Conservation (phyloP, 2,329 filamentous ascomycete species). For the Gyromitra esculenta region DNA sequence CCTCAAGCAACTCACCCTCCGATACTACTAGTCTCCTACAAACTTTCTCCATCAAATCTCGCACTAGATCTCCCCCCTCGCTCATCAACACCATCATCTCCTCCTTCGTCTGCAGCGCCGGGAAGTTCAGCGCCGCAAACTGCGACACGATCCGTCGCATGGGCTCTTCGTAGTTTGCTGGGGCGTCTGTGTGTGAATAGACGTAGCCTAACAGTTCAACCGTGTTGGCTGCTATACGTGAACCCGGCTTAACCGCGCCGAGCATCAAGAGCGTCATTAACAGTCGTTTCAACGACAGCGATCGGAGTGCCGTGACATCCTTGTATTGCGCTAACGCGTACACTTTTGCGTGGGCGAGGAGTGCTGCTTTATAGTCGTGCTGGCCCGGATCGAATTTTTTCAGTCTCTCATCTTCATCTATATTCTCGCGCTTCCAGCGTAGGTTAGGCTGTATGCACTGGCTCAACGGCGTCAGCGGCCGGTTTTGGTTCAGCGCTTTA, state of each 20-base stretch:
- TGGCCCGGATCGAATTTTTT: not conserved
- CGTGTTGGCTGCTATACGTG: not conserved
- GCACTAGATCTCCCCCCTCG: not conserved
- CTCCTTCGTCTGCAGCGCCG: not conserved
- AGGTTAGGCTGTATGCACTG: not conserved
- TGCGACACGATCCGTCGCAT: slow-evolving; percentile 5
- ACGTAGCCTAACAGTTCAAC: slow-evolving; percentile 24
- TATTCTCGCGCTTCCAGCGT: not conserved
- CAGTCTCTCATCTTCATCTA: not conserved
- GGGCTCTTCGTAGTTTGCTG: not conserved
- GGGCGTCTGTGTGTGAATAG: slow-evolving; percentile 9
- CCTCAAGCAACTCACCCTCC: not conserved
- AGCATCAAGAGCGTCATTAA: slow-evolving; percentile 15
- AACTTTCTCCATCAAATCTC: slow-evolving; percentile 26
- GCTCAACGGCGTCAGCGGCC: slow-evolving; percentile 7
- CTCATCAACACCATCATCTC: not conserved
- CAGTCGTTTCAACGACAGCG: slow-evolving; percentile 9
- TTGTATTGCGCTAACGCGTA: slow-evolving; percentile 33
- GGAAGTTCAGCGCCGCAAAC: slow-evolving; percentile 18
- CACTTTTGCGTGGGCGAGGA: slow-evolving; percentile 21
- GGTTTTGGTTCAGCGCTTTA: not conserved
- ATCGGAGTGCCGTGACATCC: not conserved
- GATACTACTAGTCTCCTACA: slow-evolving; percentile 5
- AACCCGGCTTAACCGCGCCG: not conserved
- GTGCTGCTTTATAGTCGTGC: not conserved